These are phyloP conservation scores for Hanseniaspora lindneri DNA, from an alignment of 805 yeast genomes.

Conservation along the genomic window DNA sequence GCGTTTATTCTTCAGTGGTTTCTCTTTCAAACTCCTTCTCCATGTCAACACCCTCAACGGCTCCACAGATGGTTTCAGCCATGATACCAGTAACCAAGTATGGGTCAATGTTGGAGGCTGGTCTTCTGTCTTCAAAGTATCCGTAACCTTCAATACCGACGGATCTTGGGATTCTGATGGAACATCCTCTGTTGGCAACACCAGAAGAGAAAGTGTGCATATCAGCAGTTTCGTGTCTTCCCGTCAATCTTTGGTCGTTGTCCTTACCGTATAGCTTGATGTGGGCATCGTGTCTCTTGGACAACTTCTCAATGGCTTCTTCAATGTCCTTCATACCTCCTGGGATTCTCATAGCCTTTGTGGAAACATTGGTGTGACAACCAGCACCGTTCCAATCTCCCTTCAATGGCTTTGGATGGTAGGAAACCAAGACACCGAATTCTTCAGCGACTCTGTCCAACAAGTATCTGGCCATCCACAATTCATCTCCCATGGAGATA, in stretches of 20 bases:
- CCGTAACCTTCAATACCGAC: constrained; percentile 97
- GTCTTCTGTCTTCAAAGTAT: constrained; percentile 99
- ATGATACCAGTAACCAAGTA: constrained; percentile 97
- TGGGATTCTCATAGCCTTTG: constrained; percentile 76
- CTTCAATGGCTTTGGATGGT: constrained; percentile 97
- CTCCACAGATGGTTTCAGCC: constrained; percentile 92
- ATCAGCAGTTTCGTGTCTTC: constrained; percentile 97
- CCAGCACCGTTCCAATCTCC: constrained; percentile 99
- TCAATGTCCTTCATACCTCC: constrained; percentile 96
- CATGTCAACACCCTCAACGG: constrained; percentile 92
- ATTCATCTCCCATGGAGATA: constrained; percentile 91
- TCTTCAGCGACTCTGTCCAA: constrained; percentile 94
- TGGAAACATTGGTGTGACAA: constrained; percentile 97
- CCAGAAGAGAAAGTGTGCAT: constrained; percentile 85
- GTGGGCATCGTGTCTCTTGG: constrained; percentile 94
- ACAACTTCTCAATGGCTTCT: constrained; percentile 80
- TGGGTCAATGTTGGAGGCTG: constrained; percentile 98
- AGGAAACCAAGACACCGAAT: constrained; percentile 94
- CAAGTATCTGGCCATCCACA: constrained; percentile 91
- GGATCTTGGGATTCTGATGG: constrained; percentile 96
- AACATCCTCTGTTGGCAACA: constrained; percentile 99
- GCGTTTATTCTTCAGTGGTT: constrained; percentile 23
- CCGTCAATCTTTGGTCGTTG: constrained; percentile 90
- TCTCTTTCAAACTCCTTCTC: constrained; percentile 78
- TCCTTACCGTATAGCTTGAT: constrained; percentile 90